A percentile compares a stretch with the other conserved stretches of the same genome.
These are phyloP conservation scores for Leccinum subgranulosum DNA, from an alignment of 768 basidiomycete species.

Conservation along the genomic window DNA sequence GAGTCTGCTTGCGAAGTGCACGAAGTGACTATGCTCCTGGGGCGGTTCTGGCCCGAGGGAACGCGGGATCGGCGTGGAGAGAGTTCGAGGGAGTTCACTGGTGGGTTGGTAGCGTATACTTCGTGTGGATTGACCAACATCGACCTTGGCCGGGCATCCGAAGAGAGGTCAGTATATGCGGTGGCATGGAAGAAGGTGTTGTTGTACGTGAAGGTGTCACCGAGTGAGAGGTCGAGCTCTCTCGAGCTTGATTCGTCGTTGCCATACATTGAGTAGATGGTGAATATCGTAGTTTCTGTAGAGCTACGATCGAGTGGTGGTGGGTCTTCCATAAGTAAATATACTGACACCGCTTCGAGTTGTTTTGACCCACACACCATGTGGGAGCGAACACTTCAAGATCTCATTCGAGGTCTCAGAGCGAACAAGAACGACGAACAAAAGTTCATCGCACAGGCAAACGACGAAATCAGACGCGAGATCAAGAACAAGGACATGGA, in stretches of 20 bases:
- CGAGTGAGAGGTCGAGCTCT: constrained; percentile 34
- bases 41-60: constrained; percentile 13
- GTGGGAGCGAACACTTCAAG: constrained; percentile 97
- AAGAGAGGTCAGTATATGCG: constrained; percentile 29
- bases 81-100: constrained; percentile 16
- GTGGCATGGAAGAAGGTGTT: constrained; percentile 33
- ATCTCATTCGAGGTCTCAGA: constrained; percentile 91
- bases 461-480: constrained; percentile 92
- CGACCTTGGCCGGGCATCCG: constrained; percentile 21
- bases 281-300: constrained; percentile 73
- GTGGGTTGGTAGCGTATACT: constrained; percentile 14
- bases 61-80: constrained; percentile 28
- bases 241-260: constrained; percentile 45
- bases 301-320: constrained; percentile 46
- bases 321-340: constrained; percentile 39
- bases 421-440: constrained; percentile 93
- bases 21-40: constrained; percentile 28
- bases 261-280: constrained; percentile 87
- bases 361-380: constrained; percentile 41
- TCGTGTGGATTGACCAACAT: constrained; percentile 23
- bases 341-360: constrained; percentile 2
- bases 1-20: constrained; percentile 23
- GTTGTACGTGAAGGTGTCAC: constrained; percentile 33
- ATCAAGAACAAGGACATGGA: constrained; percentile 95
- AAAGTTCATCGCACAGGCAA: constrained; percentile 87